These are phyloP conservation scores for Phycomyces blakesleeanus DNA, from an alignment of 192 early-diverging fungal species.

Conservation along the genomic window DNA sequence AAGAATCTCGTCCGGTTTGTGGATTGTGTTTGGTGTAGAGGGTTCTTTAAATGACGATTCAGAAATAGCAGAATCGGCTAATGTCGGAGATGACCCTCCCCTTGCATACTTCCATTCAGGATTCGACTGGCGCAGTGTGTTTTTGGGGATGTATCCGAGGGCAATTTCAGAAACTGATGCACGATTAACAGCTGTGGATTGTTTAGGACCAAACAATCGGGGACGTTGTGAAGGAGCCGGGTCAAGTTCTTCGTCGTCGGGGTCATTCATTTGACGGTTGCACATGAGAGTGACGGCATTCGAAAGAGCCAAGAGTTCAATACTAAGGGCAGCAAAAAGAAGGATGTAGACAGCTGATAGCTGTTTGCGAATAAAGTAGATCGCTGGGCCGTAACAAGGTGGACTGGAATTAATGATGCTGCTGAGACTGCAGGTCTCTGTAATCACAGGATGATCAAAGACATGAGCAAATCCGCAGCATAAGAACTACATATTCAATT, in stretches of 20 bases:
- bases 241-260: background rate
- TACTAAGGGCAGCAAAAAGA: constrained; percentile 3
- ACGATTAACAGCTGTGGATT: background rate
- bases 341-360: constrained; percentile 12
- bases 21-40: background rate
- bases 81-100: constrained; percentile 2
- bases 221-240: background rate
- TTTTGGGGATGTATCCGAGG: background rate
- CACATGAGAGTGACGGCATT: constrained; percentile 17
- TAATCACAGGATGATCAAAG: constrained; percentile 12
- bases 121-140: background rate
- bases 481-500: constrained; percentile 12
- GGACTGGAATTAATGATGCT: background rate
- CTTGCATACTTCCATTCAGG: constrained; percentile 3
- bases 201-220: background rate
- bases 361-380: constrained; percentile 6
- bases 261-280: background rate
- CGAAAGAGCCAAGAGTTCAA: constrained; percentile 15
- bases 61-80: constrained; percentile 2
- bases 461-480: constrained; percentile 20
- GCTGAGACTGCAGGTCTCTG: constrained; percentile 1
- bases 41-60: background rate
- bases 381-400: constrained; percentile 9
- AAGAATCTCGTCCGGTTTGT: background rate
- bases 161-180: background rate